Evolutionary conservation across 1,284 basidiomycete species (phyloP).

Genomic region (Xerocomus alliaceus): DNA sequence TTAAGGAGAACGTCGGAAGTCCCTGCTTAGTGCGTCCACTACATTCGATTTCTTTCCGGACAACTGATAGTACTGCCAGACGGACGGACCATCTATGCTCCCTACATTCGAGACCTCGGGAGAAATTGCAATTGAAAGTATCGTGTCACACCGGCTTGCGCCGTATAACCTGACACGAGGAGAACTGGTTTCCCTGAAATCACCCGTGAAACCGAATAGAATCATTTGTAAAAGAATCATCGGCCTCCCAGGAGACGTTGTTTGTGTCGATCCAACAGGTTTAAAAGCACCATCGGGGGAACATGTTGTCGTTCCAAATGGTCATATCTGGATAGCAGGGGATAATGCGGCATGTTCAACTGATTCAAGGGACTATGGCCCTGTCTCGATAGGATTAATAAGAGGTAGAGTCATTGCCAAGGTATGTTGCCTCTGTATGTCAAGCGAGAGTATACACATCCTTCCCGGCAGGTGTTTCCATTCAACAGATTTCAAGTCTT

Average conservation of each 20-base stretch:
- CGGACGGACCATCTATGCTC: conserved; percentile 85
- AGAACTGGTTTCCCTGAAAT: conserved; percentile 81
- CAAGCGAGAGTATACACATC: neutral
- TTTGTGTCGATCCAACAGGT: conserved; percentile 88
- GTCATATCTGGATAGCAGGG: conserved; percentile 91
- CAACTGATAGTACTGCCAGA: conserved; percentile 43
- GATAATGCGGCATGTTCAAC: conserved; percentile 87
- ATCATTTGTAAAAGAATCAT: conserved; percentile 91
- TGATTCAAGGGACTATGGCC: conserved; percentile 91
- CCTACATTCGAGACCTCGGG: conserved; percentile 73
- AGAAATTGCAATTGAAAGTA: conserved; percentile 70
- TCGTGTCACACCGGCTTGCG: conserved; percentile 60
- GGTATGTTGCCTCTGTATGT: conserved; percentile 52
- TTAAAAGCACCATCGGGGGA: conserved; percentile 62
- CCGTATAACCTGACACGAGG: conserved; percentile 70
- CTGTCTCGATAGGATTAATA: conserved; percentile 85
- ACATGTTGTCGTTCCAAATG: conserved; percentile 79
- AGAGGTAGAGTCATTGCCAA: conserved; percentile 79
- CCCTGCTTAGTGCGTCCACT: conserved; percentile 53
- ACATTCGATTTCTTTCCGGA: neutral
- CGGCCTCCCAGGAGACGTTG: conserved; percentile 87
- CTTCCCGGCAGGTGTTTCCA: conserved; percentile 59
- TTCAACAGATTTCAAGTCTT: conserved; percentile 54
- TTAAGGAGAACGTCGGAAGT: conserved; percentile 64
- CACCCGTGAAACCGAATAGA: conserved; percentile 73